Conservation (phyloP, 306 rosid species). For the Argentina anserina region DNA sequence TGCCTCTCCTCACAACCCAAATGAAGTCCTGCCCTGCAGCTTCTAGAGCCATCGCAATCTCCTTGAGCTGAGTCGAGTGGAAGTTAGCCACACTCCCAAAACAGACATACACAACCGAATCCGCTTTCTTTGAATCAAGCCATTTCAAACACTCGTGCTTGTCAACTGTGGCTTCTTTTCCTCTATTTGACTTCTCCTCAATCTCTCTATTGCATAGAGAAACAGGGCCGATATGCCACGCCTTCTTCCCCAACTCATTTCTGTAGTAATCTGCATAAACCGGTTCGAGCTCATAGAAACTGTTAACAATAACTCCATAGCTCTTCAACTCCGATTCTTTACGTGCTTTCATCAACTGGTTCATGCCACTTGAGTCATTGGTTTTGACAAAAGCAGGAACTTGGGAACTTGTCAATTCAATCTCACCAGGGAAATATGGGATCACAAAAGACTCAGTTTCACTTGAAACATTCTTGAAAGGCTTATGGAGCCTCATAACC, state of each 20-base stretch:
- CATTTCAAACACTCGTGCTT: conserved; percentile 33
- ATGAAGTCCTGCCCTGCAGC: conserved; percentile 30
- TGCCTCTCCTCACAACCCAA: conserved; percentile 36
- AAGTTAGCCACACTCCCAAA: conserved; percentile 35
- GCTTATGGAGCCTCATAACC: conserved; percentile 29
- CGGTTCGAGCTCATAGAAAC: conserved; percentile 36
- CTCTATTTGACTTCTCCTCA: conserved; percentile 20
- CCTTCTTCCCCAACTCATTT: conserved; percentile 22
- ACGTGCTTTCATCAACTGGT: neutral
- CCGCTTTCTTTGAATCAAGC: conserved; percentile 23
- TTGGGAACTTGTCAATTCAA: conserved; percentile 37
- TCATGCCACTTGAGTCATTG: neutral
- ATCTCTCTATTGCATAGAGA: conserved; percentile 17
- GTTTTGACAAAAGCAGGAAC: conserved; percentile 4
- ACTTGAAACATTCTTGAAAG: conserved; percentile 35
- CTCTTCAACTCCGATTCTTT: conserved; percentile 1
- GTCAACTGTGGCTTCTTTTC: conserved; percentile 17
- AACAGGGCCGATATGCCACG: conserved; percentile 37
- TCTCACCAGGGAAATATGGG: conserved; percentile 43
- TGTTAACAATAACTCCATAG: conserved; percentile 28
- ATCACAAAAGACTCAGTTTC: conserved; percentile 42
- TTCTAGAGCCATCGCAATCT: conserved; percentile 36
- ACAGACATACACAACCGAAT: conserved; percentile 35
- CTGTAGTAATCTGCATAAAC: conserved; percentile 32
- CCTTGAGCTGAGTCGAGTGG: conserved; percentile 23